Evolutionary conservation across 176 grass and related monocot species (phyloP), one percentile per base, ranked within the genome.

Genomic region (Dendrocalamus sinicus): DNA sequence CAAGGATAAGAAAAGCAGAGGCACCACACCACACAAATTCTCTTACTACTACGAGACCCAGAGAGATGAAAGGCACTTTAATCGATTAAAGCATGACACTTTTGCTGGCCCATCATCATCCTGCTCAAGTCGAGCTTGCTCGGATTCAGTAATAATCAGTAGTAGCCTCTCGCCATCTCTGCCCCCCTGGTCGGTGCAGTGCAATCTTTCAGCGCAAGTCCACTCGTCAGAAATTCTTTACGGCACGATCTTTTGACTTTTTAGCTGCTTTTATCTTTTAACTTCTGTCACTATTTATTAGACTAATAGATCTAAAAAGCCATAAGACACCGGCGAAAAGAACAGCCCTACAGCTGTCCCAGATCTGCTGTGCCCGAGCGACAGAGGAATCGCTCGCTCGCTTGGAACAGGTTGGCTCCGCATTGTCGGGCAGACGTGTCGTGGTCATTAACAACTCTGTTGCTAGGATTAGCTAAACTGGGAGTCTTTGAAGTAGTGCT

Each of bases 391-490:
- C 0, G 82, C 82, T 45, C 15, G 54, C 84, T 54, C 35, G 83
- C 61, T 43, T 67, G 51, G 75, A 75, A 87, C 85, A 84, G 85
- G 80, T 67, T 87, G 85, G 75, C 69, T 45, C 69, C 45, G 55
- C 44, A 12, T 44, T 71, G 77, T 40, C 62, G 63, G 72, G 61
- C 23, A 12, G 20, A 43, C 19, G 14, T 26, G 60, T 65, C 67
- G 57, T 20, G 22, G 20, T 73, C 58, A 12, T 86, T 79, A 68
- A 76, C 41, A 79, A 79, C 7, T 17, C 1, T 17, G 16, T 19
- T 20, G 30, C 6, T 52, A 46, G 11, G 45, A 30, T 15, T 68
- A 32, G 12, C 9, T 65, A 60, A 48, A 44, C 7, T 20, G 7
- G 53, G 76, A 72, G 83, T 88, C 54, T 88, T 50, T 76, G 10